Evolutionary conservation across 2,329 filamentous ascomycete genomes (phyloP).

Genomic region (Pestalotiopsis sp.): DNA sequence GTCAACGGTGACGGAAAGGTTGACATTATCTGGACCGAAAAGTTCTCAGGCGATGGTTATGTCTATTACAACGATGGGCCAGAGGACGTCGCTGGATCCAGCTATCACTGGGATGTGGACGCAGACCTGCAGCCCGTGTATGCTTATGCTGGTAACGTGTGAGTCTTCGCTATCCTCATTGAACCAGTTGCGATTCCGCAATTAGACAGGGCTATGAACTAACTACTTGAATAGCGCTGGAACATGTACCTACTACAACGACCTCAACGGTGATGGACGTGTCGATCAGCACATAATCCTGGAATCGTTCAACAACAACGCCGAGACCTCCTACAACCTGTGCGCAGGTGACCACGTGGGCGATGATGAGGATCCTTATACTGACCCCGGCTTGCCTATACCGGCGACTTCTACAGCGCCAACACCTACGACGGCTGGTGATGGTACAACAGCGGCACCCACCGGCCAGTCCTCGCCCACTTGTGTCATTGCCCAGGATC

Average conservation of each 20-base stretch:
- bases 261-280: slow-evolving; percentile 28
- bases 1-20: slow-evolving; percentile 38
- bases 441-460: not conserved
- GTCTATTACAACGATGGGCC: slow-evolving; percentile 34
- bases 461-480: not conserved
- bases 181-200: not conserved
- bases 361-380: not conserved
- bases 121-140: not conserved
- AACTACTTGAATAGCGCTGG: slow-evolving; percentile 14
- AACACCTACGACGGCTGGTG: not conserved
- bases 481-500: not conserved
- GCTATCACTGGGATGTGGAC: slow-evolving; percentile 17
- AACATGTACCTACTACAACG: slow-evolving; percentile 22
- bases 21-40: slow-evolving; percentile 37
- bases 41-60: slow-evolving; percentile 31
- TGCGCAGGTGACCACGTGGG: not conserved
- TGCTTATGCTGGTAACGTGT: not conserved
- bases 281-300: slow-evolving; percentile 23
- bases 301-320: not conserved
- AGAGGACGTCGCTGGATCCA: slow-evolving; percentile 8
- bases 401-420: not conserved
- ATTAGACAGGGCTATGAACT: not conserved
- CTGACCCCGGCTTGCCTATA: not conserved
- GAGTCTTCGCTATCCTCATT: not conserved
- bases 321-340: not conserved